These are phyloP conservation scores for Phytophthora sansomeana DNA, from an alignment of 352 stramenopile species.

Conservation along the genomic window DNA sequence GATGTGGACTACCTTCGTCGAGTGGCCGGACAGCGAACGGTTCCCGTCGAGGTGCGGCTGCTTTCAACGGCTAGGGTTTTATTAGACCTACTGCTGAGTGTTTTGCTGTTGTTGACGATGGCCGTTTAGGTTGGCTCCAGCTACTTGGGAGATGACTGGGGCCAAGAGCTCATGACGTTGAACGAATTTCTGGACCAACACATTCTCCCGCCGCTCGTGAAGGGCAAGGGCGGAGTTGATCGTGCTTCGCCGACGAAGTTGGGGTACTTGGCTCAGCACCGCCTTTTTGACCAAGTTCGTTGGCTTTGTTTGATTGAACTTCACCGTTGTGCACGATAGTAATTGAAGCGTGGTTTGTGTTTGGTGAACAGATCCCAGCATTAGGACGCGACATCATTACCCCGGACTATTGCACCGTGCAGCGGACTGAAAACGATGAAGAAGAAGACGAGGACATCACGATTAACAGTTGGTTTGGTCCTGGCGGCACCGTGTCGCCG, in stretches of 20 bases:
- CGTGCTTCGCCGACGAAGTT: conserved; percentile 16
- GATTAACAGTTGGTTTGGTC: conserved; percentile 91
- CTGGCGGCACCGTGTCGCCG: conserved; percentile 79
- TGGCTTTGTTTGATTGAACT: not conserved
- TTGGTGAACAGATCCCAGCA: conserved; percentile 69
- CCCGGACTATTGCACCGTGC: conserved; percentile 90
- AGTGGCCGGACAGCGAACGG: conserved; percentile 76
- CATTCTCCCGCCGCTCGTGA: conserved; percentile 39
- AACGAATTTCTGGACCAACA: conserved; percentile 79
- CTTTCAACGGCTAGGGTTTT: not conserved
- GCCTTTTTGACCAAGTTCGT: conserved; percentile 91
- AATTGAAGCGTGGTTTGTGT: conserved; percentile 15
- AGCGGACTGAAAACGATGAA: conserved; percentile 50
- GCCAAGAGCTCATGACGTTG: conserved; percentile 81
- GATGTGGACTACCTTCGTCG: conserved; percentile 74
- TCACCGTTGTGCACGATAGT: conserved; percentile 3
- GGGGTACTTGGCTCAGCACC: conserved; percentile 90
- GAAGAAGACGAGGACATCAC: conserved; percentile 74
- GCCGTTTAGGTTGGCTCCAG: conserved; percentile 68
- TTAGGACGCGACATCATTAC: conserved; percentile 85
- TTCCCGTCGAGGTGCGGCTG: conserved; percentile 77
- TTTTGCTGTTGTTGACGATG: not conserved
- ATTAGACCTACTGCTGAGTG: not conserved
- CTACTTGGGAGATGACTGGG: conserved; percentile 84
- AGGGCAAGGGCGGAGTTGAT: conserved; percentile 4